Evolutionary conservation across 2,329 filamentous ascomycete genomes (phyloP).

Genomic region (Fusarium pilosicola): DNA sequence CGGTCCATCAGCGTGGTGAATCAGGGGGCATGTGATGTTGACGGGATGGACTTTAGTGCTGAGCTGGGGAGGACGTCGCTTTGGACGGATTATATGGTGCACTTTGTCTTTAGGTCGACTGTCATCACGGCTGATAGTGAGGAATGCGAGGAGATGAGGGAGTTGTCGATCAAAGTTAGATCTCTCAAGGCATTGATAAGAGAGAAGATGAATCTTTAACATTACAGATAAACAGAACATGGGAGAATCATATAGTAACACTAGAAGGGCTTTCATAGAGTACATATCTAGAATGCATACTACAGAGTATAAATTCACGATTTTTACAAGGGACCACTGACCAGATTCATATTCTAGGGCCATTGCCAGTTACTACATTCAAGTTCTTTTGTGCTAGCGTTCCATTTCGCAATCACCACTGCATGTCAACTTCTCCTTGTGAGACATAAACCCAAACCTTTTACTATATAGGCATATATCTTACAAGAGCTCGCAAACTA

Average conservation of each 20-base stretch:
- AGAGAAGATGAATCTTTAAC: not conserved
- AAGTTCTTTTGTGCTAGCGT: too few relatives aligned
- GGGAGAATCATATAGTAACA: too few relatives aligned
- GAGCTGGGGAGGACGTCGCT: not conserved
- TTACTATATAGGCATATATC: too few relatives aligned
- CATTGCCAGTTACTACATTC: too few relatives aligned
- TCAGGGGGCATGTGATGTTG: not conserved
- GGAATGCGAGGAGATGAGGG: not conserved
- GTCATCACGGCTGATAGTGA: rapidly evolving
- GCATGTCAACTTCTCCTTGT: too few relatives aligned
- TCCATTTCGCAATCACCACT: too few relatives aligned
- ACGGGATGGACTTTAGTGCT: not conserved
- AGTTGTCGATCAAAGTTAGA: not conserved
- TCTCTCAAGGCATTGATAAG: not conserved
- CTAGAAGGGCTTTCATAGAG: not conserved
- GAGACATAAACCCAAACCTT: too few relatives aligned
- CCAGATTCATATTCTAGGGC: too few relatives aligned
- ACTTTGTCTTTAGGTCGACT: not conserved
- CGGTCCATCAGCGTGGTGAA: not conserved
- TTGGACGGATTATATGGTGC: not conserved
- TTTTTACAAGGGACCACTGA: too few relatives aligned
- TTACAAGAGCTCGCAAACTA: too few relatives aligned
- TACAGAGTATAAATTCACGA: too few relatives aligned
- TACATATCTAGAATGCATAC: not conserved
- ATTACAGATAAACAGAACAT: too few relatives aligned